Evolutionary conservation across 768 basidiomycete species (phyloP).

Genomic region (Hydnomerulius pinastri): DNA sequence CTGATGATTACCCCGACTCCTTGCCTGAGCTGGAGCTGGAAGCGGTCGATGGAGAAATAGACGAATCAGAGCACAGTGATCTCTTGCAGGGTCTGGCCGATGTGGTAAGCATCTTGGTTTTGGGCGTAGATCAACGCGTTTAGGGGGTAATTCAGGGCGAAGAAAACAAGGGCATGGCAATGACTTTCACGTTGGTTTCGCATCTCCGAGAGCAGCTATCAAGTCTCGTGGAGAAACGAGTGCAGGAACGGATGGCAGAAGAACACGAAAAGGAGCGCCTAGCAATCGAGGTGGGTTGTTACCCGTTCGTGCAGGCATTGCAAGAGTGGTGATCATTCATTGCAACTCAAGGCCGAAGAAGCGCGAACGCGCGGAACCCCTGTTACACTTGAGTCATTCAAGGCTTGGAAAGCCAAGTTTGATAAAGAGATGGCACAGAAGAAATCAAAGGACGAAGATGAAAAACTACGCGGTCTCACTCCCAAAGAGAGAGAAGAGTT

Average conservation of each 20-base stretch:
- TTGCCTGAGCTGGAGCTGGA: slow-evolving; percentile 74
- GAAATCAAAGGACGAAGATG: slow-evolving; percentile 76
- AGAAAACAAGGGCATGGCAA: slow-evolving; percentile 92
- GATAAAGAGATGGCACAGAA: slow-evolving; percentile 63
- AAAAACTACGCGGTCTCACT: slow-evolving; percentile 64
- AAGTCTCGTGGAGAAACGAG: slow-evolving; percentile 58
- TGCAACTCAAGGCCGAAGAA: slow-evolving; percentile 72
- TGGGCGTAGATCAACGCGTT: background rate
- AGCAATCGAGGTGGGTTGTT: slow-evolving; percentile 65
- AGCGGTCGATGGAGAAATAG: slow-evolving; percentile 62
- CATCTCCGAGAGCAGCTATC: slow-evolving; percentile 80
- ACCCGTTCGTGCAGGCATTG: background rate
- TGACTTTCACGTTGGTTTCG: slow-evolving; percentile 94
- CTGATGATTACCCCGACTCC: slow-evolving; percentile 80
- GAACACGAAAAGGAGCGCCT: slow-evolving; percentile 74
- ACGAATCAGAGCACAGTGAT: slow-evolving; percentile 53
- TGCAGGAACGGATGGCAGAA: slow-evolving; percentile 54
- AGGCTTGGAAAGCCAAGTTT: slow-evolving; percentile 77
- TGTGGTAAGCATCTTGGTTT: slow-evolving; percentile 45
- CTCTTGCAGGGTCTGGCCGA: slow-evolving; percentile 59
- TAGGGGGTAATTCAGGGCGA: slow-evolving; percentile 52
- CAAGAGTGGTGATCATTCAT: slow-evolving; percentile 5
- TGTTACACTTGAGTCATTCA: slow-evolving; percentile 82
- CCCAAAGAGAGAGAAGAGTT: slow-evolving; percentile 86
- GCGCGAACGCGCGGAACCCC: slow-evolving; percentile 89